phyloP scores from a whole-genome alignment of 495 filamentous ascomycete species.

The Penicillium chermesinum region DNA sequence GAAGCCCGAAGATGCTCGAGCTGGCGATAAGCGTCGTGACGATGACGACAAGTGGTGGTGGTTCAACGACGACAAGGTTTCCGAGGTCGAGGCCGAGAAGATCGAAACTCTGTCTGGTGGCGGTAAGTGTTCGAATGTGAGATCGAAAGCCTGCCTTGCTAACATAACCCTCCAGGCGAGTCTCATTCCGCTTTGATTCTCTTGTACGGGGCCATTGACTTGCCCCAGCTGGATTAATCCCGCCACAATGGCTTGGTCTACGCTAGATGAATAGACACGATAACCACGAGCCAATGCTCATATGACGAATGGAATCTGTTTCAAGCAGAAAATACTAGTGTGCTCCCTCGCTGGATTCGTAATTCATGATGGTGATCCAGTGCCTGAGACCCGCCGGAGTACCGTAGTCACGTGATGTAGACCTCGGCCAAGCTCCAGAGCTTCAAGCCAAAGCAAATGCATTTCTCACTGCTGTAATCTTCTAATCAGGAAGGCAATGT shows the following conservation, averaged over 20 bases:
- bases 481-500: slow-evolving; percentile 12
- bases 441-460: not conserved
- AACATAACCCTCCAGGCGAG: slow-evolving; percentile 54
- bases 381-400: no score
- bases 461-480: slow-evolving; percentile 1
- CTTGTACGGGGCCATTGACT: slow-evolving; percentile 79
- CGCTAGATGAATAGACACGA: slow-evolving; percentile 30
- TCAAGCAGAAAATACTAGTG: not conserved
- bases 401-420: slow-evolving; percentile 22
- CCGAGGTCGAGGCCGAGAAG: slow-evolving; percentile 86
- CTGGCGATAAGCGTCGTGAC: slow-evolving; percentile 62
- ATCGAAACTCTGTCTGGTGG: slow-evolving; percentile 87
- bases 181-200: slow-evolving; percentile 91
- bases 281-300: slow-evolving; percentile 17
- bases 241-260: not conserved
- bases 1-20: slow-evolving; percentile 50
- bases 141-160: slow-evolving; percentile 6
- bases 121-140: slow-evolving; percentile 47
- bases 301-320: slow-evolving; percentile 1
- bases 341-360: no score
- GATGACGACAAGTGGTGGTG: slow-evolving; percentile 98
- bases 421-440: slow-evolving; percentile 8
- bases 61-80: slow-evolving; percentile 98
- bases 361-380: no score
- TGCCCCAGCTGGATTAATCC: slow-evolving; percentile 47